These are phyloP conservation scores for Euphorbia schlechtendalii DNA, from an alignment of 441 rosid genomes.

Conservation along the genomic window DNA sequence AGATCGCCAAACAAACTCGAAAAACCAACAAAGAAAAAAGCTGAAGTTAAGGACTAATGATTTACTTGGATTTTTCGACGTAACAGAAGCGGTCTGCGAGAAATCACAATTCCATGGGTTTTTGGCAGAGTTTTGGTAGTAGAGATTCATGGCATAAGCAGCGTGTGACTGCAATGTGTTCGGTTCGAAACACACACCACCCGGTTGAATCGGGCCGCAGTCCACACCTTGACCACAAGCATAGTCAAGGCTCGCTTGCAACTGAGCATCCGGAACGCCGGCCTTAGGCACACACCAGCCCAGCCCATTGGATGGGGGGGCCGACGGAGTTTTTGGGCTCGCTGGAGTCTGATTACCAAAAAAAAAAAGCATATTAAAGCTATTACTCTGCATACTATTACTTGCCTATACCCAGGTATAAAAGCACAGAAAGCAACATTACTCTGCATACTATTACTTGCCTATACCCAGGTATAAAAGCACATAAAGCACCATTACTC, in stretches of 20 bases:
- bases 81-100: conserved; percentile 55
- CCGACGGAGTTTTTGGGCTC: conserved; percentile 26
- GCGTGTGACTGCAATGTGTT: conserved; percentile 66
- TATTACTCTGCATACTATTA: too few species aligned
- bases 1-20: too few species aligned
- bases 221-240: conserved; percentile 75
- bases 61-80: conserved; percentile 82
- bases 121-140: conserved; percentile 54
- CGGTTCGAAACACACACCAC: conserved; percentile 82
- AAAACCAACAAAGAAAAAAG: background rate
- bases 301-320: conserved; percentile 41
- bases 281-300: conserved; percentile 71
- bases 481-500: too few species aligned
- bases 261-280: conserved; percentile 40
- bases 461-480: too few species aligned
- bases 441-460: too few species aligned
- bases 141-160: conserved; percentile 83
- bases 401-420: too few species aligned
- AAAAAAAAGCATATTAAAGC: background rate
- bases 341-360: conserved; percentile 35
- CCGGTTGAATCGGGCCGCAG: conserved; percentile 72
- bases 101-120: conserved; percentile 69
- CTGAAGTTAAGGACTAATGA: conserved; percentile 22
- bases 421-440: too few species aligned
- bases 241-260: conserved; percentile 77